Conservation (phyloP, 805 yeast species). For the Monosporozyma solicola region DNA sequence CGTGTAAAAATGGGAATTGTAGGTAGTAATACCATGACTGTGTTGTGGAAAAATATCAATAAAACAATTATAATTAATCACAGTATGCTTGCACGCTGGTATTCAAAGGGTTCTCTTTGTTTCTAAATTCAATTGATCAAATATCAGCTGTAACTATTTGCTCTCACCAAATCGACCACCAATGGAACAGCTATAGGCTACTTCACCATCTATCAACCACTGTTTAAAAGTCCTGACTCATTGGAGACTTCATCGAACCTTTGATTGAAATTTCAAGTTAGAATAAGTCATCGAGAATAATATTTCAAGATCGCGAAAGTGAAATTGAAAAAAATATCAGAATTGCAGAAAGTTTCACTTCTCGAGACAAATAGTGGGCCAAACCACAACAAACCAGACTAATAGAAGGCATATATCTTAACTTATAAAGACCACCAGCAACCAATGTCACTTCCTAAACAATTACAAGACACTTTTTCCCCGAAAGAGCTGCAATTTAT, state of each 20-base stretch:
- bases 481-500: slow-evolving; percentile 76
- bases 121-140: neutral
- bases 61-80: neutral
- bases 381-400: neutral
- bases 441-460: slow-evolving; percentile 54
- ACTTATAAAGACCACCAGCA: neutral
- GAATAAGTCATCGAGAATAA: neutral
- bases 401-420: neutral
- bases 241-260: neutral
- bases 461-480: slow-evolving; percentile 46
- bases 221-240: neutral
- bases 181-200: neutral
- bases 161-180: neutral
- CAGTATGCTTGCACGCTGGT: neutral
- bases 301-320: neutral
- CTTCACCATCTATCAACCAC: neutral
- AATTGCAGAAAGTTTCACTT: neutral
- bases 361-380: neutral
- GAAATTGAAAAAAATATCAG: neutral
- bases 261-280: neutral
- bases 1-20: neutral
- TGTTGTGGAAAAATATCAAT: neutral
- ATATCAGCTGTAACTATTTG: neutral
- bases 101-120: neutral
- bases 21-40: neutral